These are phyloP conservation scores for Selaginella moellendorffii DNA, from an alignment of 75 land plant genomes.

Conservation along the genomic window DNA sequence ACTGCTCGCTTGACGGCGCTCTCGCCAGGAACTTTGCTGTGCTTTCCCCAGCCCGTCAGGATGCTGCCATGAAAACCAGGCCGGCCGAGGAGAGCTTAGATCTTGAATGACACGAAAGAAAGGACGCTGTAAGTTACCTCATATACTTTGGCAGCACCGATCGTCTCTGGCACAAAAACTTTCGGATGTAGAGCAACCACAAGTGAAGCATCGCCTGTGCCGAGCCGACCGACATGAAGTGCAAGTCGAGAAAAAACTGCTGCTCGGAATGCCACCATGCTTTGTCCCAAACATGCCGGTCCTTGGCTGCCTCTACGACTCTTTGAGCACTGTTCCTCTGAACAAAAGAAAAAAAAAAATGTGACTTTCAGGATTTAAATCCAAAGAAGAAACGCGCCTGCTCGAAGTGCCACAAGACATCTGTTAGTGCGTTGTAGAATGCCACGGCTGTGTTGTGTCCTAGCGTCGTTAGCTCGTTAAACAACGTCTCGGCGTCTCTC, in stretches of 20 bases:
- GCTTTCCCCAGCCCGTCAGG: conserved; percentile 98
- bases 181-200: conserved; percentile 73
- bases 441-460: conserved; percentile 77
- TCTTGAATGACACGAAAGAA: not conserved
- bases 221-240: conserved; percentile 95
- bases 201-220: conserved; percentile 93
- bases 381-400: conserved; percentile 38
- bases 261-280: conserved; percentile 55
- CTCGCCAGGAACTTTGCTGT: conserved; percentile 86
- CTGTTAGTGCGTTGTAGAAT: conserved; percentile 94
- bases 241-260: conserved; percentile 66
- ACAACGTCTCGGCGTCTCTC: conserved; percentile 56
- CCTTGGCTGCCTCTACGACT: conserved; percentile 82
- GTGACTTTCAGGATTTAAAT: too few species aligned
- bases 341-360: not conserved
- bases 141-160: conserved; percentile 60
- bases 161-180: conserved; percentile 62
- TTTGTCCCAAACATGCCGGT: conserved; percentile 81
- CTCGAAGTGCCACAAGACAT: conserved; percentile 90
- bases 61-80: conserved; percentile 39
- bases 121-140: conserved; percentile 38
- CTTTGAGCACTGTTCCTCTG: conserved; percentile 83
- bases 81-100: not conserved
- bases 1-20: conserved; percentile 63
- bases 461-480: conserved; percentile 75